Percentiles rank a stretch among this genome's conserved stretches.
Conservation (phyloP, 2,329 filamentous ascomycete genomes). For the Fusarium anthophilum region DNA sequence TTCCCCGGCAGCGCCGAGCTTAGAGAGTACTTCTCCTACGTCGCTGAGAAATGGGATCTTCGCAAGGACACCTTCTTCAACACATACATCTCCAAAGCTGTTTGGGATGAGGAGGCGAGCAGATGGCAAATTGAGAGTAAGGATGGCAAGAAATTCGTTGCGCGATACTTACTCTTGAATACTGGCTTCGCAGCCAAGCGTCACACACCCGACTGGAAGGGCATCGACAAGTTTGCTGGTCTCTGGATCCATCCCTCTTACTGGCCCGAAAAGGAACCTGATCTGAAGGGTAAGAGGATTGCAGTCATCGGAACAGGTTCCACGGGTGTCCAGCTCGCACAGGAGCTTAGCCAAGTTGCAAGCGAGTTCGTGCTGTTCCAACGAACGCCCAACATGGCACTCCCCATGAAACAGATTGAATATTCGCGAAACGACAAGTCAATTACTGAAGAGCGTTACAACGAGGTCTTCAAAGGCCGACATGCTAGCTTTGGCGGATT, state of each 20-base stretch:
- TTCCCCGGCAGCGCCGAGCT: neutral
- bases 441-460: neutral
- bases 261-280: neutral
- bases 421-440: fast-evolving
- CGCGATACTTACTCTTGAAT: neutral
- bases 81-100: slow-evolving; percentile 50
- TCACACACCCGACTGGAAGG: neutral
- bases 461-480: neutral
- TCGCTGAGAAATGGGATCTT: slow-evolving; percentile 3
- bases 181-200: neutral
- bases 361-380: neutral
- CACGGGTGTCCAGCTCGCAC: neutral
- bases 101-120: neutral
- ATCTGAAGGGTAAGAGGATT: neutral
- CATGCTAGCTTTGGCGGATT: neutral
- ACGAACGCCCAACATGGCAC: neutral
- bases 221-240: neutral
- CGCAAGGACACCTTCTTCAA: slow-evolving; percentile 31
- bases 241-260: neutral
- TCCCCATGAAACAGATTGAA: neutral
- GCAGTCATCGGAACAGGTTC: neutral
- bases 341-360: neutral
- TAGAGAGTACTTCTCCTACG: neutral
- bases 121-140: neutral
- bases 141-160: neutral